phyloP scores from a whole-genome alignment of 2,329 filamentous ascomycete species.

The Colletotrichum sublineola region DNA sequence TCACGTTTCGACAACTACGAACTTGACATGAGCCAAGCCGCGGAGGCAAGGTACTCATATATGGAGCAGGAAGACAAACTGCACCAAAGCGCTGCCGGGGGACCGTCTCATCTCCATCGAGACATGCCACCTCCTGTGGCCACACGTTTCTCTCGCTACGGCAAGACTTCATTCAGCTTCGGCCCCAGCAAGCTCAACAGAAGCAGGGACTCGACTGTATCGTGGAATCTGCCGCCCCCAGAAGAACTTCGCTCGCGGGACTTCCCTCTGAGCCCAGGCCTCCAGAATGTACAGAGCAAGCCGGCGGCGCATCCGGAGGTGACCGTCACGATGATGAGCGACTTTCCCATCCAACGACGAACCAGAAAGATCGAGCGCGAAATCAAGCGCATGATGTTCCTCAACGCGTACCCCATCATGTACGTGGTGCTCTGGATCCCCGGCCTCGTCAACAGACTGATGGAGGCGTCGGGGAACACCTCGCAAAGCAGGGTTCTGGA shows the following conservation, averaged over 20 bases:
- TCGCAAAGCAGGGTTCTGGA: constrained; percentile 43
- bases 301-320: constrained; percentile 2
- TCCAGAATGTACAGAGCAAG: constrained; percentile 14
- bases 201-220: constrained; percentile 21
- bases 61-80: constrained; percentile 38
- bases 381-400: constrained; percentile 51
- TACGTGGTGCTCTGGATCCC: constrained; percentile 57
- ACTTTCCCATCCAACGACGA: constrained; percentile 43
- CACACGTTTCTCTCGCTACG: constrained; percentile 11
- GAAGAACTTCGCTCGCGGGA: constrained; percentile 21
- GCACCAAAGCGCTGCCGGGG: constrained; percentile 19
- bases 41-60: constrained; percentile 38
- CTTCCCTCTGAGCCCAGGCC: constrained; percentile 29
- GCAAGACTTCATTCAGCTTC: not conserved
- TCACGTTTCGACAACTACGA: constrained; percentile 34
- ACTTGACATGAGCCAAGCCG: constrained; percentile 36
- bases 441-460: constrained; percentile 52
- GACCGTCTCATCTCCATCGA: constrained; percentile 10
- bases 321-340: constrained; percentile 38
- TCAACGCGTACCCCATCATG: constrained; percentile 55
- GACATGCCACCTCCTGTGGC: constrained; percentile 28
- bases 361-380: constrained; percentile 45
- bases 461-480: constrained; percentile 47
- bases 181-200: not conserved
- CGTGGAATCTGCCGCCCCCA: constrained; percentile 14